phyloP scores from a whole-genome alignment of 2,329 filamentous ascomycete species.

The Davidsoniella eucalypti region DNA sequence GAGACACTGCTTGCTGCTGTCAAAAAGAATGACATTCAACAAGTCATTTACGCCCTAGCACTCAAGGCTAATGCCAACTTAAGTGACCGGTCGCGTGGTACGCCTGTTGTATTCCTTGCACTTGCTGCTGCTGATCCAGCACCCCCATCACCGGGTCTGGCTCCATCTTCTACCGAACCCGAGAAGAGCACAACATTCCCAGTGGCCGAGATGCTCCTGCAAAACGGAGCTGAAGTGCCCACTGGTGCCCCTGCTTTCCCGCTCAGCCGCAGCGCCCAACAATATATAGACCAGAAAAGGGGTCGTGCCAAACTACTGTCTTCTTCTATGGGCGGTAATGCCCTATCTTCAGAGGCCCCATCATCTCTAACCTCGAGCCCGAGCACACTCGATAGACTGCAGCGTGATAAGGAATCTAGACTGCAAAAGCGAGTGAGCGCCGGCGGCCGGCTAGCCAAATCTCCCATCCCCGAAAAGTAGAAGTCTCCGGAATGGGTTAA shows the following conservation, averaged over 20 bases:
- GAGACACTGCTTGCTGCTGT: slow-evolving; percentile 83
- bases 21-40: slow-evolving; percentile 90
- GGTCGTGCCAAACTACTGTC: slow-evolving; percentile 28
- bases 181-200: slow-evolving; percentile 56
- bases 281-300: slow-evolving; percentile 70
- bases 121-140: slow-evolving; percentile 86
- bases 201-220: slow-evolving; percentile 75
- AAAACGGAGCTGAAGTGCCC: slow-evolving; percentile 87
- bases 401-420: slow-evolving; percentile 48
- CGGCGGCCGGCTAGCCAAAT: slow-evolving; percentile 53
- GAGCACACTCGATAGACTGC: slow-evolving; percentile 26
- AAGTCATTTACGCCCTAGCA: slow-evolving; percentile 79
- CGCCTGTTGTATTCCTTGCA: slow-evolving; percentile 78
- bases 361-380: slow-evolving; percentile 38
- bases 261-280: slow-evolving; percentile 59
- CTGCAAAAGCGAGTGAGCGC: slow-evolving; percentile 68
- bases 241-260: slow-evolving; percentile 61
- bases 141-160: slow-evolving; percentile 41
- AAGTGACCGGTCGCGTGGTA: slow-evolving; percentile 69
- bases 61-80: slow-evolving; percentile 76
- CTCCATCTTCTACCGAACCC: slow-evolving; percentile 25
- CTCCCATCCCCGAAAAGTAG: slow-evolving; percentile 46
- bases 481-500: slow-evolving; percentile 20
- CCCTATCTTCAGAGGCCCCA: slow-evolving; percentile 21
- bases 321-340: slow-evolving; percentile 30